Conservation (phyloP, 352 stramenopile genomes). For the Phytophthora europaea region DNA sequence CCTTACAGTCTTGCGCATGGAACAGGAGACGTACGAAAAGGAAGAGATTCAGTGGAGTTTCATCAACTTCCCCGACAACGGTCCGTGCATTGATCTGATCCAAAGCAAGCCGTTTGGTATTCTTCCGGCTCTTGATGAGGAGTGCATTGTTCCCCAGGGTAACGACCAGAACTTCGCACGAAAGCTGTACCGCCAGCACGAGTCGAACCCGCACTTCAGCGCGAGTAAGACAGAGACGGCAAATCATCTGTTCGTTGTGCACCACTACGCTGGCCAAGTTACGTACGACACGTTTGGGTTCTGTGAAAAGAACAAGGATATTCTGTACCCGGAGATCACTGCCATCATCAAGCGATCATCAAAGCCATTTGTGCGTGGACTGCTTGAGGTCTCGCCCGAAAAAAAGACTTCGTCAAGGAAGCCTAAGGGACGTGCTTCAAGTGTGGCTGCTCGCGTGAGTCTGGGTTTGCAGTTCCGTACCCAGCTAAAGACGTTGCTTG, state of each 20-base stretch:
- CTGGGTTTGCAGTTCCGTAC: conserved; percentile 92
- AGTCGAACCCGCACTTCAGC: conserved; percentile 75
- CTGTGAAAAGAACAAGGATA: conserved; percentile 97
- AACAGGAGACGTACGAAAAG: conserved; percentile 90
- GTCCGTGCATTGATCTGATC: conserved; percentile 92
- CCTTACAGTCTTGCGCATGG: conserved; percentile 85
- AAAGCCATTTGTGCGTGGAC: conserved; percentile 73
- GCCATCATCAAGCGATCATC: conserved; percentile 77
- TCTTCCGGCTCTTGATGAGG: conserved; percentile 89
- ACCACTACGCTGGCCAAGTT: conserved; percentile 96
- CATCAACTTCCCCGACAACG: conserved; percentile 93
- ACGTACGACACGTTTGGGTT: conserved; percentile 95
- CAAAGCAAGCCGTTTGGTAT: conserved; percentile 87
- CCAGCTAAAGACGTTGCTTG: conserved; percentile 94
- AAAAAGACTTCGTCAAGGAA: conserved; percentile 40
- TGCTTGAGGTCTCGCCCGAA: conserved; percentile 53
- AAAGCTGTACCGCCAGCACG: conserved; percentile 83
- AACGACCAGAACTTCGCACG: conserved; percentile 90
- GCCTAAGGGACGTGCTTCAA: conserved; percentile 44
- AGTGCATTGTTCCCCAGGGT: conserved; percentile 91
- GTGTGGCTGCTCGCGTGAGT: conserved; percentile 60
- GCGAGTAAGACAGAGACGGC: conserved; percentile 82
- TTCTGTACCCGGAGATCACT: conserved; percentile 88
- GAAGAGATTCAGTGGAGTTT: conserved; percentile 92
- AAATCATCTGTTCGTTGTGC: conserved; percentile 84